Base-by-base conservation (phyloP, 2,329 filamentous ascomycete genomes). In the Pseudogymnoascus verrucosus region DNA sequence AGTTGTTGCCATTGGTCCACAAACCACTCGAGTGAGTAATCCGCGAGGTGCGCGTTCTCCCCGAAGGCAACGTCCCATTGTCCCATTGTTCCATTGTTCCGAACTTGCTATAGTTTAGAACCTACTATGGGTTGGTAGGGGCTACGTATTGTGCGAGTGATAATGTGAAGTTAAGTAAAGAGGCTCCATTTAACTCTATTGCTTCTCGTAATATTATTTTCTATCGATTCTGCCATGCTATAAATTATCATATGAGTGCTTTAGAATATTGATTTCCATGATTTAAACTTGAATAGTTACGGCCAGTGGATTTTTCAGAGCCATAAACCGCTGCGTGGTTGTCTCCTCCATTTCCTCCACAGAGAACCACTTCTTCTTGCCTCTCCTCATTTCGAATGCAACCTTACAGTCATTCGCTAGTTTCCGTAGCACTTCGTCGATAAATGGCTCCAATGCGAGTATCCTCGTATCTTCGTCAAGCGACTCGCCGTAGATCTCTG, bases 361-460 rank as follows among this genome's bases (percentile, higher is more conserved):
- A 12, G 59, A 61, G 34, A 57, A 62, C 60, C 60, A 62, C 44
- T 62, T 62, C 10, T 36, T 62, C 19, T 44, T 47, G 7, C 60
- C 60, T 34, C 21, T 7, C 14, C 44, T 62, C 14, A 51, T 44
- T 34, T 62, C 60, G n/a, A 28, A 62, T 3, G 39, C 60, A 21
- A 88, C 88, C 71, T 79, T 88, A 1, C 87, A 89, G 68, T 97
- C 93, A 10, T 75, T 77, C 73, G 84, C 78, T 67, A 97, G 76
- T 78, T 96, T 96, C 64, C 79, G 76, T 68, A 97, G 74, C 62
- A 96, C 89, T 77, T 91, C 88, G 65, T 86, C 66, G 5, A 96
- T 79, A 2, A 91, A 91, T 40, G 81, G 80, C 64, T 89, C 79
- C 64, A 89, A 85, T 0, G 93, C 93, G 10, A 57, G 51, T 12